Evolutionary conservation across 345 rosid species (phyloP).

Genomic region (Conringia planisiliqua): DNA sequence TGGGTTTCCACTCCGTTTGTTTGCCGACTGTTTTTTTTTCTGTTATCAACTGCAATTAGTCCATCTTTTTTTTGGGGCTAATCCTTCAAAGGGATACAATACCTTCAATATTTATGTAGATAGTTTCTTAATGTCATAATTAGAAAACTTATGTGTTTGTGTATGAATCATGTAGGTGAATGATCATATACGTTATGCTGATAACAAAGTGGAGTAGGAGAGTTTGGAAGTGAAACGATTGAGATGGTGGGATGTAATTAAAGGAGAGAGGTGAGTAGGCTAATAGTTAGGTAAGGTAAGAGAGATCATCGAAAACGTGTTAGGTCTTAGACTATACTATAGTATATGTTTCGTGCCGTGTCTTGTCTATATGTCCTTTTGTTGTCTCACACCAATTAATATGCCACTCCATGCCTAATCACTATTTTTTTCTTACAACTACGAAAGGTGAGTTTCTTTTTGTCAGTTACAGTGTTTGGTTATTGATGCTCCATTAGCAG

Average conservation of each 20-base stretch:
- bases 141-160: background rate
- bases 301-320: conserved; percentile 18
- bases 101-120: too few relatives aligned
- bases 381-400: conserved; percentile 7
- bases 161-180: background rate
- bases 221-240: background rate
- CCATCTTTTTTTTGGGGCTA: too few relatives aligned
- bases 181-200: background rate
- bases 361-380: conserved; percentile 23
- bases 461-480: background rate
- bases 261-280: conserved; percentile 6
- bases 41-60: too few relatives aligned
- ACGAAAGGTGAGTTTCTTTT: background rate
- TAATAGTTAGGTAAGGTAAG: conserved; percentile 20
- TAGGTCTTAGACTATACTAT: conserved; percentile 6
- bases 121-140: background rate
- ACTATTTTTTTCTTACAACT: background rate
- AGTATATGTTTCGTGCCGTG: conserved; percentile 23
- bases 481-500: background rate
- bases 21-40: too few relatives aligned
- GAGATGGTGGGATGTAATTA: background rate
- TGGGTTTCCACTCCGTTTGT: too few relatives aligned
- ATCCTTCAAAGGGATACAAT: too few relatives aligned
- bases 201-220: background rate
- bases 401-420: conserved; percentile 20